These are phyloP conservation scores for Globisporangium heterothallicum DNA, from an alignment of 352 stramenopile genomes.

Conservation along the genomic window DNA sequence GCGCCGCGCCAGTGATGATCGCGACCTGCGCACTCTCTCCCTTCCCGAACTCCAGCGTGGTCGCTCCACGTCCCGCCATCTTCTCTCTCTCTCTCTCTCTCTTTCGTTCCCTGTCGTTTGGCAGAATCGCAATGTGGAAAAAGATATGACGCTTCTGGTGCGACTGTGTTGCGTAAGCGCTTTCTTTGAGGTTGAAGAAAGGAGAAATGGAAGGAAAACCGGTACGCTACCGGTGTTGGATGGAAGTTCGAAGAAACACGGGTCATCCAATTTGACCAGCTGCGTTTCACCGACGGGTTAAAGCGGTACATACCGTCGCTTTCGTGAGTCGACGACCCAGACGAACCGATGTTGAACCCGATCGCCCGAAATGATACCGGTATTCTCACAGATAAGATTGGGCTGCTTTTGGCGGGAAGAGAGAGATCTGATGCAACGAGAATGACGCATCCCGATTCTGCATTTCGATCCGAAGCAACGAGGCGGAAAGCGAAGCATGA, in stretches of 20 bases:
- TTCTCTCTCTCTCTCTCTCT: background rate
- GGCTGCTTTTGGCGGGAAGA: background rate
- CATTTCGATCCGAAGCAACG: background rate
- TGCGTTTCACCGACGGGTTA: no score
- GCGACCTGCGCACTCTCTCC: constrained; percentile 46
- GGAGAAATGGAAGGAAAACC: background rate
- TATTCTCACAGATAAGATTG: background rate
- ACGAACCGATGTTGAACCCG: no score
- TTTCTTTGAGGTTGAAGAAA: background rate
- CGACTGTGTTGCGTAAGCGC: background rate
- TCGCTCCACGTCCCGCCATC: background rate
- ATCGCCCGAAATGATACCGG: no score
- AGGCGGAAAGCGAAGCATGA: no score
- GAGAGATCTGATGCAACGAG: background rate
- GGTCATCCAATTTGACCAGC: no score
- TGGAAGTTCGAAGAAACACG: no score
- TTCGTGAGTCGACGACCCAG: no score
- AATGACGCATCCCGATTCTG: no score
- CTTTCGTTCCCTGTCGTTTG: background rate
- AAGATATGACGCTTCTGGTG: background rate
- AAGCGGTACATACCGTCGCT: background rate
- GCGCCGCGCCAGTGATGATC: constrained; percentile 52
- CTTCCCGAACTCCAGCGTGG: constrained; percentile 40
- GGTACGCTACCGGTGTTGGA: background rate
- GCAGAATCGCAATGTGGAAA: background rate